Conservation (phyloP, 306 rosid genomes). For the Inga leiocalycina region DNA sequence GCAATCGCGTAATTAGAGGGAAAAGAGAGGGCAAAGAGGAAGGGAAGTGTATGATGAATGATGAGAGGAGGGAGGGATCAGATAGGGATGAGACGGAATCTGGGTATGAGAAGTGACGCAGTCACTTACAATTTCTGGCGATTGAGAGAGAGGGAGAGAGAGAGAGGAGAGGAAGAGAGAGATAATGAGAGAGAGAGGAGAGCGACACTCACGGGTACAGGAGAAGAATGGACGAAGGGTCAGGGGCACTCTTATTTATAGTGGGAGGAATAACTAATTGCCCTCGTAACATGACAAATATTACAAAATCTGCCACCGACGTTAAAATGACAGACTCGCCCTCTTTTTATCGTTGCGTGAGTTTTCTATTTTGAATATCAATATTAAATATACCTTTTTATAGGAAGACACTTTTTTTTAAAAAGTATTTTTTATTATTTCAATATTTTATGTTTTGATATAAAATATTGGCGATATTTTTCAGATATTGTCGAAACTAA, state of each 20-base stretch:
- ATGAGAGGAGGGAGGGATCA: neutral
- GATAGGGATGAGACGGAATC: neutral
- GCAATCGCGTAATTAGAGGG: neutral
- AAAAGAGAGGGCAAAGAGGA: neutral
- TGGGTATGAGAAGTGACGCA: neutral
- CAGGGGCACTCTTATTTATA: constrained; percentile 28
- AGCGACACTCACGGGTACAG: neutral
- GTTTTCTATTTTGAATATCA: neutral
- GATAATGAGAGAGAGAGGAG: neutral
- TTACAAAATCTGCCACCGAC: constrained; percentile 7
- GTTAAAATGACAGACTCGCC: neutral
- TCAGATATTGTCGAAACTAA: neutral
- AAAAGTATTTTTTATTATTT: no score
- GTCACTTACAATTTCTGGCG: neutral
- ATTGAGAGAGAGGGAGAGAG: neutral
- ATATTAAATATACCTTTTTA: no score
- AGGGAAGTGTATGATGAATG: neutral
- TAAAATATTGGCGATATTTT: no score
- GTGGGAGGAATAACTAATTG: neutral
- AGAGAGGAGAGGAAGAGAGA: neutral
- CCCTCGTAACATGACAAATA: neutral
- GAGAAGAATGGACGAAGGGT: neutral
- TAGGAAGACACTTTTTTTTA: no score
- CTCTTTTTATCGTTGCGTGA: neutral
- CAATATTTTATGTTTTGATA: no score